These are phyloP conservation scores for Serendipita sp. DNA, from an alignment of 768 basidiomycete genomes.

Conservation along the genomic window DNA sequence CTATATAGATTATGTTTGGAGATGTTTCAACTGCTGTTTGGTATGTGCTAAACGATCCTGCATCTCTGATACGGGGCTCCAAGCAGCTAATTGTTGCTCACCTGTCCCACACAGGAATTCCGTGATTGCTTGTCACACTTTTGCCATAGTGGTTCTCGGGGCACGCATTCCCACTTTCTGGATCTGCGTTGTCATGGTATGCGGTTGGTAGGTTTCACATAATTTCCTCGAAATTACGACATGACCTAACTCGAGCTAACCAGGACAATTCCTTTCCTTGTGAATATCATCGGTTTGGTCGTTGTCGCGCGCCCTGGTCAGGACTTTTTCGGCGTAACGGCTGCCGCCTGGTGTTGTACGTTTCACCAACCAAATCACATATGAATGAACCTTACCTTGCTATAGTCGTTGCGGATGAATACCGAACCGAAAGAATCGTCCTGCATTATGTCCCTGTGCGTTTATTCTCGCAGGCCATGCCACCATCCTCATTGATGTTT, in stretches of 20 bases:
- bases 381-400: not conserved
- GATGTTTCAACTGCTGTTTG: not conserved
- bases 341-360: not conserved
- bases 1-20: not conserved
- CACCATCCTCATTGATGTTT: not conserved
- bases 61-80: too few relatives aligned
- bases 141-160: not conserved
- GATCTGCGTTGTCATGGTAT: not conserved
- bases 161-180: not conserved
- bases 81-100: too few relatives aligned
- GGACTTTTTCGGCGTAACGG: not conserved
- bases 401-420: not conserved
- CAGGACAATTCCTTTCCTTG: not conserved
- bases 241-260: not conserved
- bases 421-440: not conserved
- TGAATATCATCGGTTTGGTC: not conserved
- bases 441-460: constrained; percentile 1
- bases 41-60: not conserved
- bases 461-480: not conserved
- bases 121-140: not conserved
- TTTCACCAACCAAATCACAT: not conserved
- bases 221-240: not conserved
- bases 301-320: not conserved
- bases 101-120: not conserved
- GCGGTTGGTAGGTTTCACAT: constrained; percentile 2